Conservation (phyloP, 495 filamentous ascomycete genomes). For the Pseudomonodictys pantanalensis region DNA sequence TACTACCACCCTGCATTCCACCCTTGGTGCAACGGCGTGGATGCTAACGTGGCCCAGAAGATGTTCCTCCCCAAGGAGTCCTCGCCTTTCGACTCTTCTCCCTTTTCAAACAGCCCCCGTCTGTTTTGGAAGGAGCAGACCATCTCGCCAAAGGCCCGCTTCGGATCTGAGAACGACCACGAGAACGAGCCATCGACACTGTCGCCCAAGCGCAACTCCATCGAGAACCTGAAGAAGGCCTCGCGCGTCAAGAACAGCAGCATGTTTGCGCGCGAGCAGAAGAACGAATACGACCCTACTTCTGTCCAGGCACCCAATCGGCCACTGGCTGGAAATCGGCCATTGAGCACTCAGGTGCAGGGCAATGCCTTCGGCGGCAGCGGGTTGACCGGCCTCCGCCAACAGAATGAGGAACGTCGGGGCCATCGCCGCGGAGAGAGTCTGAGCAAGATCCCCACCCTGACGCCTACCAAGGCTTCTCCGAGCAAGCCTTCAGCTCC, state of each 20-base stretch:
- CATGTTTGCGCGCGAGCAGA: conserved; percentile 85
- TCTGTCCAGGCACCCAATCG: conserved; percentile 69
- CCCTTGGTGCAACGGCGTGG: background rate
- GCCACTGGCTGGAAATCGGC: conserved; percentile 64
- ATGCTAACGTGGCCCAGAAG: conserved; percentile 34
- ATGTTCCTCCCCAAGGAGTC: conserved; percentile 62
- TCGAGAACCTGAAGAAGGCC: conserved; percentile 88
- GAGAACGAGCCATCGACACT: conserved; percentile 57
- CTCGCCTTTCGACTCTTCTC: conserved; percentile 64
- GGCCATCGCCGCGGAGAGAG: conserved; percentile 42
- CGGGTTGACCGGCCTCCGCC: conserved; percentile 46
- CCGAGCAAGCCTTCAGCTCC: conserved; percentile 11
- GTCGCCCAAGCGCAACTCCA: conserved; percentile 68
- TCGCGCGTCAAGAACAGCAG: conserved; percentile 96
- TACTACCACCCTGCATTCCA: conserved; percentile 30
- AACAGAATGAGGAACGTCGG: conserved; percentile 36
- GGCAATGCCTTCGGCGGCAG: conserved; percentile 57
- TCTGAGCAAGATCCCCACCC: conserved; percentile 38
- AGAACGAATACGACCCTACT: conserved; percentile 86
- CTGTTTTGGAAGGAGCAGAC: conserved; percentile 84
- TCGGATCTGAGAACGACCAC: conserved; percentile 68
- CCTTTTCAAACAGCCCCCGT: conserved; percentile 58
- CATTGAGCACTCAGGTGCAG: conserved; percentile 59
- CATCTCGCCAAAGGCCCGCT: conserved; percentile 56
- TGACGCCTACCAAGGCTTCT: conserved; percentile 36